Base-by-base conservation (phyloP, 75 land plant species). In the Selaginella tamariscina region DNA sequence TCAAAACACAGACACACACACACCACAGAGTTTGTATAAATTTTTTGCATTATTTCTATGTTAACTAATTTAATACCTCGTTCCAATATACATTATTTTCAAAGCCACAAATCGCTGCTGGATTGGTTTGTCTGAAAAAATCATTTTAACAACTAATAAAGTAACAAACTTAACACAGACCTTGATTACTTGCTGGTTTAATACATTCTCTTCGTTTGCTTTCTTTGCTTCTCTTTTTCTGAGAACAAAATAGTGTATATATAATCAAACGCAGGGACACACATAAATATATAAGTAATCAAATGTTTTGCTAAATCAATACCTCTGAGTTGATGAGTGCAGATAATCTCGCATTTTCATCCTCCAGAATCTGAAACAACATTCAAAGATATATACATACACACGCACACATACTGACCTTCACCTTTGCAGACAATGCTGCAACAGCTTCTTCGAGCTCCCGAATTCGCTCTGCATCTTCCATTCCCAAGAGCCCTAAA, bases 41-140 rank as follows among this genome's bases (percentile, higher is more conserved):
- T n/a, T n/a, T n/a, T n/a, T n/a, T n/a, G n/a, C n/a, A n/a, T n/a
- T n/a, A n/a, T n/a, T n/a, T n/a, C n/a, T n/a, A n/a, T n/a, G n/a
- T n/a, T n/a, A n/a, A n/a, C n/a, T n/a, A n/a, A n/a, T n/a, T n/a
- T n/a, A n/a, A n/a, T 39, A 39, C 49, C 49, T 5, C 8, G 32
- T 66, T 18, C 89, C 89, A 66, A 86, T 81, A 62, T 86, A 86
- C 86, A 86, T 84, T 31, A 86, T 55, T 73, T 83, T 82, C 39
- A 86, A 74, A 62, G 89, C 89, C 44, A 84, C 73, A 74, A 77
- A 80, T 72, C 89, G 73, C 73, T 68, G 49, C 49, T 39, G 5
- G 15, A 39, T n/a, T n/a, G 15, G 49, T 39, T 39, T 39, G 11
- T 15, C 15, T 5, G 49, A 5, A 39, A 39, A 39, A 39, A 5